Evolutionary conservation across 1,139 yeast genomes (phyloP), one percentile per base, ranked within the genome.

Genomic region (Pichia sp.): DNA sequence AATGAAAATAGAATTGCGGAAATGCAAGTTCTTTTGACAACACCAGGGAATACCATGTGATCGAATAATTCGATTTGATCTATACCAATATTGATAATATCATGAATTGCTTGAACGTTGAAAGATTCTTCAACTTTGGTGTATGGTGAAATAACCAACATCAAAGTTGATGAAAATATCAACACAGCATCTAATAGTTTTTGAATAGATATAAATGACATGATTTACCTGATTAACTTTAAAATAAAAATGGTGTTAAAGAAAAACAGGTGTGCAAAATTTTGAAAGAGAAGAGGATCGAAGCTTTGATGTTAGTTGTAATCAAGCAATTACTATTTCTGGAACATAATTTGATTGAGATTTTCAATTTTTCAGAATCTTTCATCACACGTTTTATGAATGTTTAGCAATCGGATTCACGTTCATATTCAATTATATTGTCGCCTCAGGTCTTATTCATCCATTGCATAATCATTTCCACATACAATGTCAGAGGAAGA

Each of bases 41-140:
- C 92, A 1, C 97, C 97, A 0, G 97, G 95, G 62, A 87, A 90
- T 46, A 71, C 65, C 11, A 72, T 55, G 63, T 90, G 97, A 62
- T 92, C 97, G 62, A 77, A 92, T 50, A 69, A 48, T 7, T 73
- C 58, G 1, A 72, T 50, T 47, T 71, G 72, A 27, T 64, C 65
- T 0, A 74, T 55, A 0, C 96, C 96, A 60, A 79, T 74, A 54
- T 76, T 74, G 47, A 87, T 57, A 43, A 90, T 73, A 60, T 92
- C 97, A 61, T 89, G 92, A 39, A 87, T 72, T 0, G 97, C 97
- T 60, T 92, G 97, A 42, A 87, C 71, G 58, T 84, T 87, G 71
- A 92, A 92, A 34, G 96, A 86, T 63, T 92, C 98, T 62, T 92
- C 97, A 1, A 92, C 97, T 65, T 92, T 90, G 5, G 97, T 84